phyloP scores from a whole-genome alignment of 225 moss, liverwort and hornwort genomes.

The Sphagnum contortum region DNA sequence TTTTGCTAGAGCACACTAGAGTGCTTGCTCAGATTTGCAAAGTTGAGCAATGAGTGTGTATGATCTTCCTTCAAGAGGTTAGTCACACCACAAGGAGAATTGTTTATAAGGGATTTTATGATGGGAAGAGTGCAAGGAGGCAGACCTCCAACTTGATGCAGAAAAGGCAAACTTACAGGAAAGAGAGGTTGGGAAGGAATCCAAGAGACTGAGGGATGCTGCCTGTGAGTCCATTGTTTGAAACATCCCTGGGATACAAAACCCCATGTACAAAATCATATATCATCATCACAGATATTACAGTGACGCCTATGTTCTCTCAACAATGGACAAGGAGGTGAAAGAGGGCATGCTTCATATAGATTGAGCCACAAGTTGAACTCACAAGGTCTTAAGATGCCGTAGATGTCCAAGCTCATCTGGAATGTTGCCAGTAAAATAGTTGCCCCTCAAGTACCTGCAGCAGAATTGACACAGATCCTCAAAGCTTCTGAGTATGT shows the following conservation, averaged over 20 bases:
- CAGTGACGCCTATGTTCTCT: neutral
- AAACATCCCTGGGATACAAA: constrained; percentile 24
- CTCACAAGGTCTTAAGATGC: constrained; percentile 9
- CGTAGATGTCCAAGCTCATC: constrained; percentile 46
- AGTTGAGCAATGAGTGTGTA: too few relatives aligned
- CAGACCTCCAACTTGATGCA: neutral
- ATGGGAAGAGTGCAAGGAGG: too few relatives aligned
- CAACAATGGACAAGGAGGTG: neutral
- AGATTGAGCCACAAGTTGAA: neutral
- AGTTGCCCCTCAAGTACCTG: constrained; percentile 68
- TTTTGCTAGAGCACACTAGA: too few relatives aligned
- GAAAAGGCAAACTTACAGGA: constrained; percentile 20
- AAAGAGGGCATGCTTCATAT: too few relatives aligned
- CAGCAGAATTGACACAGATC: neutral
- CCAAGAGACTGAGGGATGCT: constrained; percentile 35
- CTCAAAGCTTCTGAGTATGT: too few relatives aligned
- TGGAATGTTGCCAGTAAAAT: constrained; percentile 54
- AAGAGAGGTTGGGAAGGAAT: constrained; percentile 21
- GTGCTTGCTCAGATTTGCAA: too few relatives aligned
- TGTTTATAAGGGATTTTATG: too few relatives aligned
- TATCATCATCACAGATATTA: neutral
- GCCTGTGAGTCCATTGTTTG: constrained; percentile 43
- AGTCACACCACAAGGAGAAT: too few relatives aligned
- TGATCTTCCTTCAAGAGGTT: too few relatives aligned
- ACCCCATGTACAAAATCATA: neutral